phyloP scores from a whole-genome alignment of 352 stramenopile genomes.

The Plasmopara muralis region DNA sequence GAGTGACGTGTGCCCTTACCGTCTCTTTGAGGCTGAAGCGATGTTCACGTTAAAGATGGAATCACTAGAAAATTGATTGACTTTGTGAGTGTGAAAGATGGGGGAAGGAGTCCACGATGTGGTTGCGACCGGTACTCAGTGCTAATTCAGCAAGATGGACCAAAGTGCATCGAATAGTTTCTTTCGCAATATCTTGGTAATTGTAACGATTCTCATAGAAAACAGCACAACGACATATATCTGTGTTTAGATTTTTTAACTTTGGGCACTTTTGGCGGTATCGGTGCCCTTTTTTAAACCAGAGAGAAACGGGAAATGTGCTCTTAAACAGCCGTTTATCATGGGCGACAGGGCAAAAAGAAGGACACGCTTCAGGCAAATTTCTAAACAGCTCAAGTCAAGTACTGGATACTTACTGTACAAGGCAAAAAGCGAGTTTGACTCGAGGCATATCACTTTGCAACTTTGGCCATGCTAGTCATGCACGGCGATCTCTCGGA shows the following conservation, averaged over 20 bases:
- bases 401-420: neutral
- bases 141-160: no score
- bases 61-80: no score
- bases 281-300: constrained; percentile 5
- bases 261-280: constrained; percentile 10
- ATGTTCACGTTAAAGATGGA: no score
- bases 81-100: no score
- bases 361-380: neutral
- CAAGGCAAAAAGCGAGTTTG: neutral
- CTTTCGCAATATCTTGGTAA: neutral
- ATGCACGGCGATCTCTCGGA: constrained; percentile 15
- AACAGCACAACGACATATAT: neutral
- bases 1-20: no score
- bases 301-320: constrained; percentile 29
- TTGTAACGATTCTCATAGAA: neutral
- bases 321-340: constrained; percentile 4
- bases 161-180: no score
- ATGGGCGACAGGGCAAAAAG: constrained; percentile 16
- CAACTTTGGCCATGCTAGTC: constrained; percentile 32
- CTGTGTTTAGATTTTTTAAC: neutral
- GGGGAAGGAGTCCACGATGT: no score
- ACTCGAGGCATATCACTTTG: constrained; percentile 22
- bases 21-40: no score
- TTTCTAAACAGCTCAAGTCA: constrained; percentile 10
- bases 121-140: no score